phyloP scores from a whole-genome alignment of 495 filamentous ascomycete genomes.

The Rostrohypoxylon terebratum region DNA sequence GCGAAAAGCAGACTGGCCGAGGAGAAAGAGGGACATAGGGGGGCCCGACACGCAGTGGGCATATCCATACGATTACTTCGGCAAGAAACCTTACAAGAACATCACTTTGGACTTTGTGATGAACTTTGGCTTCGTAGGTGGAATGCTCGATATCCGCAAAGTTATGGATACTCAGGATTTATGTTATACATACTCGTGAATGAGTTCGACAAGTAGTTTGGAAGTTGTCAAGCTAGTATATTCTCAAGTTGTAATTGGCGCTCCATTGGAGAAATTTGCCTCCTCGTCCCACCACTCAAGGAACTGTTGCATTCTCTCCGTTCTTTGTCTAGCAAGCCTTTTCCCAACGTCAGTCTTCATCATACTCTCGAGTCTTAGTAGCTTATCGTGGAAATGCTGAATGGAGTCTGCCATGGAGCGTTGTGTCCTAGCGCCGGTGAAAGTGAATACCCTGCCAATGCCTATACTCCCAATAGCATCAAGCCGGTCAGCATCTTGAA shows the following conservation, averaged over 20 bases:
- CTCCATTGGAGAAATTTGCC: slow-evolving; percentile 41
- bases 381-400: slow-evolving; percentile 83
- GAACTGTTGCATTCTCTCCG: slow-evolving; percentile 72
- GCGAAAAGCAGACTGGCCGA: slow-evolving; percentile 21
- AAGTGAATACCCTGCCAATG: slow-evolving; percentile 82
- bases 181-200: slow-evolving; percentile 53
- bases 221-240: background rate
- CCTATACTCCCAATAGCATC: slow-evolving; percentile 91
- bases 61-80: slow-evolving; percentile 51
- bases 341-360: slow-evolving; percentile 86
- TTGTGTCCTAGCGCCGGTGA: slow-evolving; percentile 70
- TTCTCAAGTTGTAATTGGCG: background rate
- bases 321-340: slow-evolving; percentile 72
- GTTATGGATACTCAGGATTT: slow-evolving; percentile 57
- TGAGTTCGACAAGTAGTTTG: no score
- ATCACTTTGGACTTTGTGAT: slow-evolving; percentile 54
- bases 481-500: slow-evolving; percentile 90
- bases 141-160: slow-evolving; percentile 46
- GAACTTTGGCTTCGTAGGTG: slow-evolving; percentile 38
- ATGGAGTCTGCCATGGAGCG: slow-evolving; percentile 70
- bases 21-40: slow-evolving; percentile 48
- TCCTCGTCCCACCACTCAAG: slow-evolving; percentile 81
- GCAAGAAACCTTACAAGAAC: slow-evolving; percentile 49
- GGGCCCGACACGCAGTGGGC: slow-evolving; percentile 52
- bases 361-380: slow-evolving; percentile 76